These are phyloP conservation scores for Narthecium ossifragum DNA, from an alignment of 106 monocot genomes.

Conservation along the genomic window DNA sequence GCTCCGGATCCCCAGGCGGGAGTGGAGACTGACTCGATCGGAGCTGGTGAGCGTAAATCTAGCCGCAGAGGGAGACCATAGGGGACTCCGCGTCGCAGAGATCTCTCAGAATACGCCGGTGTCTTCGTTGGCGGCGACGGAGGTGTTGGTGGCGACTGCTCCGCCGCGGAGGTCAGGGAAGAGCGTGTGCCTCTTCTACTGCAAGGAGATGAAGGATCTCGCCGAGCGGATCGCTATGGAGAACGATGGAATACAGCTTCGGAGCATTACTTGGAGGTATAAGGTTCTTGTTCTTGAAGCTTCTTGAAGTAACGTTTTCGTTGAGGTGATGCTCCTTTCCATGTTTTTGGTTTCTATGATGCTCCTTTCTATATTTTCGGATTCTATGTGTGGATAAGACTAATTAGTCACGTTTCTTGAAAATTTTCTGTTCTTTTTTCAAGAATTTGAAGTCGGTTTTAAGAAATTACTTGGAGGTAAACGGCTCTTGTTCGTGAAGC, in stretches of 20 bases:
- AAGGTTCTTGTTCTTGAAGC: too few species aligned
- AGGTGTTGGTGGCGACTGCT: slow-evolving; percentile 16
- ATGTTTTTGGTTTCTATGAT: not conserved
- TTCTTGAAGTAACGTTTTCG: not conserved
- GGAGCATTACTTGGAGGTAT: slow-evolving; percentile 83
- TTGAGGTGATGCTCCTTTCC: not conserved
- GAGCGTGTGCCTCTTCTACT: slow-evolving; percentile 78
- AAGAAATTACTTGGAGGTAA: too few species aligned
- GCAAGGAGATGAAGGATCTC: slow-evolving; percentile 81
- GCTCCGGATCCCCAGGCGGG: too few species aligned
- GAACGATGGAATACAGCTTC: slow-evolving; percentile 82
- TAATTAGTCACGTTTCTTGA: not conserved
- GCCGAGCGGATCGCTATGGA: slow-evolving; percentile 65
- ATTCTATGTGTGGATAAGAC: not conserved
- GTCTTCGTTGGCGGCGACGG: slow-evolving; percentile 12
- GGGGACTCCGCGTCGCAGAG: too few species aligned
- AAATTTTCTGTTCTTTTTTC: not conserved
- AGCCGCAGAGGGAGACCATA: too few species aligned
- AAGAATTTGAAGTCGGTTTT: not conserved
- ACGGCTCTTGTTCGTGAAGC: too few species aligned
- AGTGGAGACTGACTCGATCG: too few species aligned
- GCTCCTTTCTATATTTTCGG: not conserved
- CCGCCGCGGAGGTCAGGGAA: slow-evolving; percentile 40
- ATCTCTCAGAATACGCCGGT: too few species aligned
- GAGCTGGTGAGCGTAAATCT: too few species aligned